Evolutionary conservation across 108 stramenopile species (phyloP).

Genomic region (Skeletonema menzelii): DNA sequence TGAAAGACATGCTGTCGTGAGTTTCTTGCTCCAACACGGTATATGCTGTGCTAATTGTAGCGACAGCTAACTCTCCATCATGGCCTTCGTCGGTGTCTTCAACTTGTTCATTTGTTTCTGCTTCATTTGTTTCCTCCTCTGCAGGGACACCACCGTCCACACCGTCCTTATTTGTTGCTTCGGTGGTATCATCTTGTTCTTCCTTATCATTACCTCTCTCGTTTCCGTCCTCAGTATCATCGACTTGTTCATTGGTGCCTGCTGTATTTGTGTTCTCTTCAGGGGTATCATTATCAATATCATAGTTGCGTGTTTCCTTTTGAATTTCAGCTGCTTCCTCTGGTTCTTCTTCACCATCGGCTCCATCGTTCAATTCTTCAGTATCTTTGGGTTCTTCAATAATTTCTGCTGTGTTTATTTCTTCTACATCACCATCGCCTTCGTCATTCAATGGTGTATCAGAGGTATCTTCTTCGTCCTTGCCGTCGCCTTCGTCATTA

Average conservation of each 20-base stretch:
- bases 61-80: conserved; percentile 4
- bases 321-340: not conserved
- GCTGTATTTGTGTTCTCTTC: not conserved
- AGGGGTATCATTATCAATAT: too few relatives aligned
- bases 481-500: not conserved
- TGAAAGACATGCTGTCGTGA: conserved; percentile 67
- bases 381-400: too few relatives aligned
- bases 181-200: not conserved
- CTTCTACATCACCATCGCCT: not conserved
- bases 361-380: too few relatives aligned
- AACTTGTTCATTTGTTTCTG: conserved; percentile 3
- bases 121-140: not conserved
- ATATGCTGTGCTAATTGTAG: conserved; percentile 44
- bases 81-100: conserved; percentile 1
- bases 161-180: not conserved
- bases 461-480: not conserved
- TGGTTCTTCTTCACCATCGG: not conserved
- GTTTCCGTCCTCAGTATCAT: not conserved
- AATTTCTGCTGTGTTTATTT: not conserved
- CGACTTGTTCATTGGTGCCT: not conserved
- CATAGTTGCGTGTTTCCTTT: too few relatives aligned
- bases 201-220: not conserved
- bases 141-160: not conserved
- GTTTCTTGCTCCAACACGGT: conserved; percentile 57
- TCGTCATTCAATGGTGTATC: not conserved